Evolutionary conservation across 176 grass and related monocot genomes (phyloP), one percentile per base, ranked within the genome.

Genomic region (Sorghum bicolor): DNA sequence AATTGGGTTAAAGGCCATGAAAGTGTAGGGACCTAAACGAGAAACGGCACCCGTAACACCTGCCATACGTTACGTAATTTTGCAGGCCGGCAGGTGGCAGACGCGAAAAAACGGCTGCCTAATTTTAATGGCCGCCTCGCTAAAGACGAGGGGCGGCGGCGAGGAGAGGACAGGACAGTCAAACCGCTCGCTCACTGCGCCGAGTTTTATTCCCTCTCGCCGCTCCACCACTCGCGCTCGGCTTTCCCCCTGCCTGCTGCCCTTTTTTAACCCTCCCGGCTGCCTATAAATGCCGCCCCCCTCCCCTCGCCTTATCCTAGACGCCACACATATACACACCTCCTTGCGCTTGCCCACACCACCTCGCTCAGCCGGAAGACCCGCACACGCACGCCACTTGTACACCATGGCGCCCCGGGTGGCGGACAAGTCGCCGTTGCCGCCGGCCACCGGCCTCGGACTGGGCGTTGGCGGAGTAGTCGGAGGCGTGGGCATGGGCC

Each of bases 101-200:
- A 69, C 62, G 55, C 39, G 6, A 37, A 84, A 84, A 75, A 89
- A 31, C 52, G 67, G 25, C 63, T 0, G 80, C 52, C 69, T 67
- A 86, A 79, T 69, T 88, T 89, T 73, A 92, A 78, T 73, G 72
- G 41, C 72, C 77, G 77, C 31, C 81, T 69, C 84, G 87, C 78
- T 53, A n/a, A 52, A 58, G 84, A 82, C 77, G 91, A 87, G 77
- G 85, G 88, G 75, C 85, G 90, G 86, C 74, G 67, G 57, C 57
- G 57, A 57, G 84, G 72, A 63, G 74, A 72, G 74, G 34, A 36
- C 34, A 70, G 87, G 75, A 86, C 89, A 90, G 96, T 92, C 96
- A 98, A 94, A 93, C 58, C 74, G 36, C 69, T 96, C 76, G 93
- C 89, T 96, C 93, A 95, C 89, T 94, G 85, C 74, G 61, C 84